phyloP scores from a whole-genome alignment of 768 basidiomycete genomes.

The Mycena sanguinolenta region DNA sequence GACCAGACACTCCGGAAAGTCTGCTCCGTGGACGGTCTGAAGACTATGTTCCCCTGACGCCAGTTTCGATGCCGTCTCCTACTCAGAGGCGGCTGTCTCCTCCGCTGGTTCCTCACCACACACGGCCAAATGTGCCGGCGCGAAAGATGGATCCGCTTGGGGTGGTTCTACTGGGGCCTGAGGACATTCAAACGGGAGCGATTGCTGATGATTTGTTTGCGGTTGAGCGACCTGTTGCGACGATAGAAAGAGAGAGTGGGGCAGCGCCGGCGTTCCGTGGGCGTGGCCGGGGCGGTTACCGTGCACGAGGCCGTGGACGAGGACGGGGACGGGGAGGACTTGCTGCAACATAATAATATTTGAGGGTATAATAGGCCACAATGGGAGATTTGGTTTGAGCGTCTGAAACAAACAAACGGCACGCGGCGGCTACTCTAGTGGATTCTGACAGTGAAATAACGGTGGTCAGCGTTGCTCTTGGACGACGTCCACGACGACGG shows the following conservation, averaged over 20 bases:
- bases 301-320: slow-evolving; percentile 34
- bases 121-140: slow-evolving; percentile 28
- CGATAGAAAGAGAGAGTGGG: neutral
- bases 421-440: neutral
- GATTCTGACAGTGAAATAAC: neutral
- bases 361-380: neutral
- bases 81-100: slow-evolving; percentile 32
- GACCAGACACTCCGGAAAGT: slow-evolving; percentile 24
- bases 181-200: slow-evolving; percentile 35
- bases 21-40: neutral
- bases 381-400: neutral
- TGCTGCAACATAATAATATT: neutral
- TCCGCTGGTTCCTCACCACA: slow-evolving; percentile 28
- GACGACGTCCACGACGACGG: slow-evolving; percentile 25
- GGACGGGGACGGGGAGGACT: slow-evolving; percentile 20
- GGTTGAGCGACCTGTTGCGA: slow-evolving; percentile 16
- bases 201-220: slow-evolving; percentile 34
- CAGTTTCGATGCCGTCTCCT: slow-evolving; percentile 39
- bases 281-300: slow-evolving; percentile 28
- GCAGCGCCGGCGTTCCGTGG: neutral
- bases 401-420: neutral
- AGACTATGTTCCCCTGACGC: slow-evolving; percentile 38
- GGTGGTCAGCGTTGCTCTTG: slow-evolving; percentile 5
- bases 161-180: slow-evolving; percentile 9
- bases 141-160: neutral